Base-by-base conservation (phyloP, 1,284 basidiomycete genomes). In the Anthracocystis panici-leucophaei region DNA sequence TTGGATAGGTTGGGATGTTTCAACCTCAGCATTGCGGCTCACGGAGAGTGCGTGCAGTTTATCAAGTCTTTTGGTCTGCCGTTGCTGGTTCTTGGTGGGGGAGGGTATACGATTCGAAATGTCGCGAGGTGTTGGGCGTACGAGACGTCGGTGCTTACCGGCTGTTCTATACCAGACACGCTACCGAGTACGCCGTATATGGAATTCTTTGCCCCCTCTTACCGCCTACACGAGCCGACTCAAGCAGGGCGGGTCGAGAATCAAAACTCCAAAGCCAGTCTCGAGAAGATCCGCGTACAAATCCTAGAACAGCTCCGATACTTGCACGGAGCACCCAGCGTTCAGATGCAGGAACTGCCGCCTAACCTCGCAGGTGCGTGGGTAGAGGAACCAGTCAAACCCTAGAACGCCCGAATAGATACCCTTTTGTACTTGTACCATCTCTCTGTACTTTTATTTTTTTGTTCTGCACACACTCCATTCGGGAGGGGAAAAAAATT, bases 61-160 rank as follows among this genome's bases (percentile, higher is more conserved):
- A 94, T 98, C 65, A 92, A 95, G 79, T 92, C 92, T 61, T 98
- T 94, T 87, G 91, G 91, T 66, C 89, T 97, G 0, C 96, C 96
- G 0, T 87, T 98, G 6, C 88, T 99, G 18, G 92, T 97, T 8
- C 86, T 99, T 2, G 96, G 96, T 20, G 96, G 96, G 1, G 96
- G 96, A 1, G 96, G 96, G 0, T 99, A 99, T 85, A 95, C 93
- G 2, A 93, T 95, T 80, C 76, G 85, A 55, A 97, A 96, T 79
- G 96, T 99, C 60, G 93, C 93, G 46, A 90, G 96, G n/a, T 98
- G 96, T 84, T 99, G 96, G 96, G 92, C 96, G 11, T 97, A 98
- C 87, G 96, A 99, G 86, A 99, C 97, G 0, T 91, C 93, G 6
- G 92, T 99, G 27, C 93, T 94, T 18, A 82, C 84, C 3, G 85